Conservation (phyloP, 2,329 filamentous ascomycete genomes). For the Nemania abortiva region DNA sequence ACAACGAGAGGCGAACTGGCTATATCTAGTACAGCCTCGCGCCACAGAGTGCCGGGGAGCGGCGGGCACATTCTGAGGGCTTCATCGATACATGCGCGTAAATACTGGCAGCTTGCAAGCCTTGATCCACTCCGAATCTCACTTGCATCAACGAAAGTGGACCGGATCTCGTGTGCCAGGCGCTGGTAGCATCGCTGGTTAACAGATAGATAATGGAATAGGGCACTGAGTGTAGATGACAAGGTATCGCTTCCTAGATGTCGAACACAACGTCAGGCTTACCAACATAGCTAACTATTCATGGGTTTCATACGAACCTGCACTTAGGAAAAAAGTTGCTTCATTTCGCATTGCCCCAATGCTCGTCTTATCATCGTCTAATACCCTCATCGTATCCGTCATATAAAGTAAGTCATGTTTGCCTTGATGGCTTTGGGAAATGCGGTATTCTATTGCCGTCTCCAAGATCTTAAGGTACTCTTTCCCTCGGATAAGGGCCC, state of each 20-base stretch:
- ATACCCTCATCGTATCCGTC: constrained; percentile 15
- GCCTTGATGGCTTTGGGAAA: constrained; percentile 10
- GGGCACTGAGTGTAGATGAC: constrained; percentile 19
- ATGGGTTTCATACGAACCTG: constrained; percentile 30
- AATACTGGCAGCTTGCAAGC: background rate
- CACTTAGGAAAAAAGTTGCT: constrained; percentile 24
- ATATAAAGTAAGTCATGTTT: constrained; percentile 29
- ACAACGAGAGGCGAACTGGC: background rate
- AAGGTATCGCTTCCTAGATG: constrained; percentile 29
- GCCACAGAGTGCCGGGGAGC: background rate
- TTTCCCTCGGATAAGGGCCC: constrained; percentile 22
- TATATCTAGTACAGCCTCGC: background rate
- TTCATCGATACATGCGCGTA: background rate
- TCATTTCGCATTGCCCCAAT: constrained; percentile 22
- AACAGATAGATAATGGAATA: constrained; percentile 31
- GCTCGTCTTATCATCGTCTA: constrained; percentile 9
- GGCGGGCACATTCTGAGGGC: background rate
- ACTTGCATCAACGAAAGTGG: constrained; percentile 8
- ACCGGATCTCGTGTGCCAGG: constrained; percentile 27
- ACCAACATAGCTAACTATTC: no score
- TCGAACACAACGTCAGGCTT: no score
- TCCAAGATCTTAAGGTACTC: constrained; percentile 6
- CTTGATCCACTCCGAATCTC: background rate
- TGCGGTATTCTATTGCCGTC: constrained; percentile 13
- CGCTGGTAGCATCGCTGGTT: constrained; percentile 8